Base-by-base conservation (phyloP, 2,329 filamentous ascomycete genomes). In the Neonectria ditissima region DNA sequence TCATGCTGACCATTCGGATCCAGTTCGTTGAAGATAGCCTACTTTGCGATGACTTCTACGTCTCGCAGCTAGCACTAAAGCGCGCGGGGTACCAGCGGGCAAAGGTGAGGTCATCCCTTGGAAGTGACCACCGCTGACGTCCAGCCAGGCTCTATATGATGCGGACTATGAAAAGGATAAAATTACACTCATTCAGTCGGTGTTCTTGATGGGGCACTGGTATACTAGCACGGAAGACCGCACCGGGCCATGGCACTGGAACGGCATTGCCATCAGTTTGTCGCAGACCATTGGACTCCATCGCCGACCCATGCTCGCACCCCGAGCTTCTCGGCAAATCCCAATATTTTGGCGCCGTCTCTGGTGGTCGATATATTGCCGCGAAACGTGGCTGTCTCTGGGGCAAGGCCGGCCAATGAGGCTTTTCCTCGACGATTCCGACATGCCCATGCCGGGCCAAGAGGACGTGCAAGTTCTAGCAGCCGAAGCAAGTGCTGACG, bases 171-270 rank as follows among this genome's bases (percentile, higher is more conserved):
- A 81, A 47, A 74, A 71, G 2, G 77, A 81, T 37, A 80, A 82
- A 53, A 73, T 79, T 10, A 70, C 66, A 18, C 73, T 83, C 3
- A 77, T 83, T 16, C 81, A 83, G 66, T 76, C 81, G 0, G 75
- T 79, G 8, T 73, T 83, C 1, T 63, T 83, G 0, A 72, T 83
- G 55, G 77, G 77, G 8, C 81, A 80, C 57, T 83, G 78, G 76
- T 80, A 80, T 52, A 77, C 77, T 0, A 77, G 80, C 39, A 71
- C 77, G 0, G 78, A 82, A 51, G 79, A 82, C 52, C 75, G 80
- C 13, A 76, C 74, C 9, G 78, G 80, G 10, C 77, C 81, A 0
- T 83, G 80, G 81, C 80, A 82, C 58, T 83, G 81, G 81, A 79
- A 77, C 4, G 80, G 81, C n/a, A 74, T 80, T 24, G 80, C 81